Evolutionary conservation across 2,329 filamentous ascomycete genomes (phyloP), one percentile per base, ranked within the genome.

Genomic region (Zelopaecilomyces penicillatus): DNA sequence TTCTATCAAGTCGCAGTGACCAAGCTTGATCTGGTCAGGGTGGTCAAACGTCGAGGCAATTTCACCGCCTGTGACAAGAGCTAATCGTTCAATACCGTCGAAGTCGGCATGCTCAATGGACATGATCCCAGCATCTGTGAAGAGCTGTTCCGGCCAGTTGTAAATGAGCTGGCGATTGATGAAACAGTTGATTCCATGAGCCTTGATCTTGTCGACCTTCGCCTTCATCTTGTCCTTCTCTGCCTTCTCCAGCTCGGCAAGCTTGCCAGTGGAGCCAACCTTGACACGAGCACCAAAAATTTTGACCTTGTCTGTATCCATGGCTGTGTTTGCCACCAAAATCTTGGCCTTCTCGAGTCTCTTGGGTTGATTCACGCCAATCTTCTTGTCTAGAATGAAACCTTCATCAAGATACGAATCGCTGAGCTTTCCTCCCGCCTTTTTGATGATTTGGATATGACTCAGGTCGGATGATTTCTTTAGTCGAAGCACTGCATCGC

Each of bases 221-320:
- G 87, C 85, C 76, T 90, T 94, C 93, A 98, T 98, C 82, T 97
- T 97, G 59, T 98, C 93, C 59, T 88, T 85, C 74, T 97, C 93
- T 5, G 93, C 93, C 77, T 94, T 95, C 68, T 98, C 93, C 44
- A 98, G 75, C 60, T 98, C 93, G n/a, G 93, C 93, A 41, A 98
- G 78, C 75, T 97, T 96, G 65, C 88, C 88, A 3, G 93, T 98
- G 30, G 88, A 91, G 55, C 87, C 86, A 49, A 98, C 93, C 78
- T 97, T 97, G 59, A 98, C 88, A 48, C 91, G 82, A 11, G 93
- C 93, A 52, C 93, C 93, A 59, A 98, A 98, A 59, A 98, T 97
- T 78, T 98, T 98, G 73, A 98, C 87, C 76, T 98, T 98, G 71
- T 98, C 93, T 32, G 93, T 98, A 68, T 98, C 93, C 93, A 98